These are phyloP conservation scores for Colletotrichum noveboracense DNA, from an alignment of 2,329 filamentous ascomycete genomes.

Conservation along the genomic window DNA sequence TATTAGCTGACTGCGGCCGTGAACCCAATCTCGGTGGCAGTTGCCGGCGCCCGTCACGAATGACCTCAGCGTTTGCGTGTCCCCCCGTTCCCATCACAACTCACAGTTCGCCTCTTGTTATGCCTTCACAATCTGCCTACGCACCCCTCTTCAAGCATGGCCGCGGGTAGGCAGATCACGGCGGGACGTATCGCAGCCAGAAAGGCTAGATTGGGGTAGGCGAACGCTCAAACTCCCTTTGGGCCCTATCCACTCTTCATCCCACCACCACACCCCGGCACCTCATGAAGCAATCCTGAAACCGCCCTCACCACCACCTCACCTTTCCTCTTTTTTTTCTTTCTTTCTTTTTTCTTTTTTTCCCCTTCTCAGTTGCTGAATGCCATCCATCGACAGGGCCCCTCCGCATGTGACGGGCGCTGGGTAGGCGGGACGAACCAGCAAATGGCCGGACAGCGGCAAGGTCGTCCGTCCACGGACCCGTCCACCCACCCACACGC, in stretches of 20 bases:
- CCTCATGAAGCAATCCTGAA: constrained; percentile 48
- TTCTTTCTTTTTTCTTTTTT: not conserved
- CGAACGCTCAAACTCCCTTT: not conserved
- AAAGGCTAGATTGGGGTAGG: not conserved
- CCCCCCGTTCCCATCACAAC: not conserved
- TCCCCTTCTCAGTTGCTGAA: not conserved
- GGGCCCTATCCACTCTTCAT: constrained; percentile 1
- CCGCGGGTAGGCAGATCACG: not conserved
- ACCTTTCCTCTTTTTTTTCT: not conserved
- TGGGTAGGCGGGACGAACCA: constrained; percentile 11
- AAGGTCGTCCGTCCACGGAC: not conserved
- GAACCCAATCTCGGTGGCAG: not conserved
- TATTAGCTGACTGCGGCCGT: not conserved
- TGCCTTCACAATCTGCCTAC: not conserved
- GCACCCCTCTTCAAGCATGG: not conserved
- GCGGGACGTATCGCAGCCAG: not conserved
- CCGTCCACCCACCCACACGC: not conserved
- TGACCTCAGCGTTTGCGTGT: not conserved
- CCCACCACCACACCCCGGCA: constrained; percentile 22
- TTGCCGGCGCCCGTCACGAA: not conserved
- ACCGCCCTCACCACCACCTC: constrained; percentile 27
- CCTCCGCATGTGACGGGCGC: not conserved
- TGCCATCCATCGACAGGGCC: not conserved
- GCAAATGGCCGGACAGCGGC: constrained; percentile 5
- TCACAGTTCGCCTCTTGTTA: not conserved